Evolutionary conservation across 2,329 filamentous ascomycete species (phyloP).

Genomic region (Hypomyces perniciosus): DNA sequence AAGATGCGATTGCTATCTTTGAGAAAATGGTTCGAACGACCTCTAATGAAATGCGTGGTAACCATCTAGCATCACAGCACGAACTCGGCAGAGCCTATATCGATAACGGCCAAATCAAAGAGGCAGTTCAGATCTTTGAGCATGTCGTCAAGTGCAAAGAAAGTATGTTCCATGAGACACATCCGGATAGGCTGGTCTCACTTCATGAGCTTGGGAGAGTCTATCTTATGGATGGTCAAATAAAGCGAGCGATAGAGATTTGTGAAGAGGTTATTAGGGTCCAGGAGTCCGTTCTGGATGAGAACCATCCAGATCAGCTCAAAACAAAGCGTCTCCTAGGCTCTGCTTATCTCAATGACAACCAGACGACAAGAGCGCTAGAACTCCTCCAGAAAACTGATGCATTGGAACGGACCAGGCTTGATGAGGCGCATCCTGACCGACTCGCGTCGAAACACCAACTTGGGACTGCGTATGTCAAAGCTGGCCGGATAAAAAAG

Average conservation of each 20-base stretch:
- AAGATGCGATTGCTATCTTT: constrained; percentile 1
- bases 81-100: constrained; percentile 6
- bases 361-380: constrained; percentile 1
- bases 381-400: background rate
- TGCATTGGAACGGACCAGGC: background rate
- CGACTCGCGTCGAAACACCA: constrained; percentile 4
- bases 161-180: background rate
- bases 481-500: constrained; percentile 2
- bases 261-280: constrained; percentile 8
- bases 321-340: background rate
- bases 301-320: constrained; percentile 5
- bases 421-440: constrained; percentile 4
- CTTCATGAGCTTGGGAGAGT: constrained; percentile 8
- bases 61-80: constrained; percentile 4
- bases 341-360: constrained; percentile 1
- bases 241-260: background rate
- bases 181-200: constrained; percentile 6
- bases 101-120: constrained; percentile 6
- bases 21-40: constrained; percentile 1
- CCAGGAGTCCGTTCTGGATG: background rate
- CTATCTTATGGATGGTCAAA: constrained; percentile 5
- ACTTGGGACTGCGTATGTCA: constrained; percentile 6
- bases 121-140: constrained; percentile 2
- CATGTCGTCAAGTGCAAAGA: constrained; percentile 5
- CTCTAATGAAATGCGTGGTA: background rate